phyloP scores from a whole-genome alignment of 1,284 basidiomycete genomes.

The Ceratobasidium papillatum region DNA sequence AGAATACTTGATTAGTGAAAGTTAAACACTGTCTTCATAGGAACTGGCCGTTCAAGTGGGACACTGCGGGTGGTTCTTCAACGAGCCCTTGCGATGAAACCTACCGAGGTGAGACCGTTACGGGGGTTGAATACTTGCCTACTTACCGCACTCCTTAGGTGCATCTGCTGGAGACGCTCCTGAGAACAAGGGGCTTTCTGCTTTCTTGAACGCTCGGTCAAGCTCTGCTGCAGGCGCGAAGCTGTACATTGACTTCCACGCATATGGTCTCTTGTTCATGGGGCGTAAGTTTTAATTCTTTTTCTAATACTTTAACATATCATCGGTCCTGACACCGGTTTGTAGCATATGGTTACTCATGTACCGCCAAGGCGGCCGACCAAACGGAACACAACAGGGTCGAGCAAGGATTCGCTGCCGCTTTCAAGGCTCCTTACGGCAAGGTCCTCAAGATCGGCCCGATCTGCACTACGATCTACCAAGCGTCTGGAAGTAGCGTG shows the following conservation, averaged over 20 bases:
- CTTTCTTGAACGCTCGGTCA: conserved; percentile 26
- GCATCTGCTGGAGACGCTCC: conserved; percentile 28
- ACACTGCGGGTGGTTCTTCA: conserved; percentile 38
- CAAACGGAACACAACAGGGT: conserved; percentile 34
- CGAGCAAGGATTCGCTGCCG: conserved; percentile 39
- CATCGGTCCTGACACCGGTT: background rate
- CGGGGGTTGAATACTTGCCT: too few relatives aligned
- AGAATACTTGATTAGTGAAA: background rate
- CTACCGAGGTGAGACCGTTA: conserved; percentile 19
- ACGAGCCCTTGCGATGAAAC: conserved; percentile 35
- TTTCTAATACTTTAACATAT: too few relatives aligned
- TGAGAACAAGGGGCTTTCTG: conserved; percentile 30
- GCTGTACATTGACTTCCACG: conserved; percentile 38
- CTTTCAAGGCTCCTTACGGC: conserved; percentile 41
- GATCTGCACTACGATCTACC: conserved; percentile 40
- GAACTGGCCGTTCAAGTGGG: conserved; percentile 42
- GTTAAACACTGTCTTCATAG: background rate
- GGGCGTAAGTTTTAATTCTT: conserved; percentile 31
- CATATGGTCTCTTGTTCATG: conserved; percentile 34
- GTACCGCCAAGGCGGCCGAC: conserved; percentile 15
- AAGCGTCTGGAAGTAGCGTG: conserved; percentile 28
- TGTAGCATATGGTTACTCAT: conserved; percentile 25
- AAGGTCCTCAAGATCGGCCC: conserved; percentile 35
- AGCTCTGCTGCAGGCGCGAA: conserved; percentile 30
- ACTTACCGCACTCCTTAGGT: background rate